Evolutionary conservation across 2,329 filamentous ascomycete genomes (phyloP), one percentile per base, ranked within the genome.

Genomic region (Graphilbum fragrans): DNA sequence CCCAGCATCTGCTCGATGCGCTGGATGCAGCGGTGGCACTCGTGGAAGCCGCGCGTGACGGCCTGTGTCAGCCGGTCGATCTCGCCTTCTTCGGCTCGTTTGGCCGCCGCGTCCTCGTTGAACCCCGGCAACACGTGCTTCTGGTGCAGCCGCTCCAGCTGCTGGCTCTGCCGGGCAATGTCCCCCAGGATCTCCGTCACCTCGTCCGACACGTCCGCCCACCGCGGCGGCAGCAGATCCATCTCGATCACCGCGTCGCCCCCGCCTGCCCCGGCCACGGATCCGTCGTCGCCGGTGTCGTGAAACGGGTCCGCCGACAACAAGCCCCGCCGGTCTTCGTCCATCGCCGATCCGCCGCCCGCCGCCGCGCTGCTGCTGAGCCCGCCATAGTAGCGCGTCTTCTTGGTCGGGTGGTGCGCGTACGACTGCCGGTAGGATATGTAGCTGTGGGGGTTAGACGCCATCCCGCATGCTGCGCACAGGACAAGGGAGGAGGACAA

Each of bases 371-470:
- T 55, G 53, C 42, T 42, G 16, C 38, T 21, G 31, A 45, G 44
- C 12, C 46, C 61, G 45, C 70, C 66, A 65, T 82, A 44, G 45
- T 46, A 83, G 54, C 80, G 80, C 51, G 79, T 77, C 64, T 87
- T 86, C 65, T 93, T 88, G 46, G 80, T 76, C 41, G 92, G 92
- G 60, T 95, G 88, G 63, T 96, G 92, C 54, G 87, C 79, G 65
- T 95, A 96, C 55, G 90, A 96, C 68, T 98, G 92, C 56, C 92
- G 88, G 72, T 96, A 98, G 63, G 92, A 96, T 60, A 98, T 92
- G 63, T 93, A 98, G 60, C 90, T 94, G 57, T 34, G 33, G 4
- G 9, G 8, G 38, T 39, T 31, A 39, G 37, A 17, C 20, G 7
- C 10, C 19, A 22, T 11, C 10, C 4, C 10, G n/a, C 3, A 3